Percentiles rank a stretch among this genome's conserved stretches.
phyloP scores from a whole-genome alignment of 768 basidiomycete genomes.

The Lactarius sanguifluus region DNA sequence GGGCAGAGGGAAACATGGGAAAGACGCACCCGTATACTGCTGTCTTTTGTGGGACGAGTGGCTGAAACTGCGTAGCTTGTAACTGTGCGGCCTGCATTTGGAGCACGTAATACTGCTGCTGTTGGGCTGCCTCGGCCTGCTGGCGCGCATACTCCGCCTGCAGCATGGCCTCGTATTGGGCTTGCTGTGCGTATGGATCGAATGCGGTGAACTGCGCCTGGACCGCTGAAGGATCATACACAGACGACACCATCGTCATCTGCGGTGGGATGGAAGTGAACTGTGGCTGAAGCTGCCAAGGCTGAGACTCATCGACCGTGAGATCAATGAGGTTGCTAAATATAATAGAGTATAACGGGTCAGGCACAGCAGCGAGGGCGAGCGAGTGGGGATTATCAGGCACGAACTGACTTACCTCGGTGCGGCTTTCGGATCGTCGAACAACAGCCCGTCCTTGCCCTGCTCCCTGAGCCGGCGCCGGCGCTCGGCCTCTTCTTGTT shows the following conservation, averaged over 20 bases:
- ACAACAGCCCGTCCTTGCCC: constrained; percentile 66
- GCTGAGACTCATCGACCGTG: constrained; percentile 28
- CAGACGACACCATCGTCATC: constrained; percentile 5
- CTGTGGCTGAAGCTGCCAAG: constrained; percentile 32
- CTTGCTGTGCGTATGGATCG: constrained; percentile 88
- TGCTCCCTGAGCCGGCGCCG: constrained; percentile 60
- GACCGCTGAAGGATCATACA: constrained; percentile 23
- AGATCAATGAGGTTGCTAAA: constrained; percentile 22
- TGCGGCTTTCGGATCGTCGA: constrained; percentile 65
- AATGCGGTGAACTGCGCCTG: constrained; percentile 64
- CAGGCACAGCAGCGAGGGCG: constrained; percentile 7
- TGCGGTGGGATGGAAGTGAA: constrained; percentile 28
- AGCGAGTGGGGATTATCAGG: constrained; percentile 32
- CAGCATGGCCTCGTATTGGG: constrained; percentile 79
- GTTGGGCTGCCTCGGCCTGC: constrained; percentile 47
- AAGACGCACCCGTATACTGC: constrained; percentile 51
- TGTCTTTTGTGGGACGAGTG: constrained; percentile 36
- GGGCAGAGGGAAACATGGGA: background rate
- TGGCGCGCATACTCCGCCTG: constrained; percentile 71
- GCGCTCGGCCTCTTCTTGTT: constrained; percentile 82
- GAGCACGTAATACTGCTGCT: constrained; percentile 45
- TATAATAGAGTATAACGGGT: constrained; percentile 9
- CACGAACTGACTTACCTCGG: constrained; percentile 49
- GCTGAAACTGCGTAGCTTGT: constrained; percentile 11
- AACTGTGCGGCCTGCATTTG: constrained; percentile 53